Base-by-base conservation (phyloP, 2,329 filamentous ascomycete species). In the Penicillium sp. region DNA sequence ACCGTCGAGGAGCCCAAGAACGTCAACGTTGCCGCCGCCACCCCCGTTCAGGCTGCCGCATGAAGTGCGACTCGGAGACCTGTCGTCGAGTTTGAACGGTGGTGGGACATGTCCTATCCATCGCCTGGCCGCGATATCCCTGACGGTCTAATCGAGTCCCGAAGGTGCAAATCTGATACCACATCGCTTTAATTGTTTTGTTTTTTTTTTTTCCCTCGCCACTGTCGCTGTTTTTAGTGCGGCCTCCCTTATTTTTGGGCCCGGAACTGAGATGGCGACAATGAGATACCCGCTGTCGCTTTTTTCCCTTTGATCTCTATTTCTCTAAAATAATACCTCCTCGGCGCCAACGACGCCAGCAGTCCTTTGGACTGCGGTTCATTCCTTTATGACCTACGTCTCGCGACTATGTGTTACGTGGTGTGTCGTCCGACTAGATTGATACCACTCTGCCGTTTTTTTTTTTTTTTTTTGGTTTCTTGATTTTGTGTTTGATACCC, bases 41-140 rank as follows among this genome's bases (percentile, higher is more conserved):
- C 73, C 29, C 71, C 75, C 29, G 75, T 77, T 57, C 73, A 77
- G 71, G 75, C 75, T 68, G 75, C 75, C 57, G 75, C 75, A 67
- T 77, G 72, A 78, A 75, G 62, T 65, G 62, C 61, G 60, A 62
- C 62, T 55, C 61, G 64, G 59, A 68, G 68, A 62, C 71, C 71
- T 58, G 61, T 69, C 53, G 63, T 75, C 59, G 73, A 76, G 68
- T 76, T 70, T 66, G 74, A 77, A 67, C 73, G 75, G 62, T 77
- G 73, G 74, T 77, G 74, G 75, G 74, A 75, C 59, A 56, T 70
- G 62, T 62, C 72, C 65, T 67, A 59, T 61, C 54, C 70, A 62
- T 67, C 67, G 63, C 61, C 64, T 54, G 62, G 60, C 65, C 64
- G 64, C 60, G 56, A 59, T 62, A 56, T 46, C 53, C 61, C 56